A percentile compares a stretch with the other conserved stretches of the same genome.
These are phyloP conservation scores for Quercus berberidifolia DNA, from an alignment of 306 rosid species.

Conservation along the genomic window DNA sequence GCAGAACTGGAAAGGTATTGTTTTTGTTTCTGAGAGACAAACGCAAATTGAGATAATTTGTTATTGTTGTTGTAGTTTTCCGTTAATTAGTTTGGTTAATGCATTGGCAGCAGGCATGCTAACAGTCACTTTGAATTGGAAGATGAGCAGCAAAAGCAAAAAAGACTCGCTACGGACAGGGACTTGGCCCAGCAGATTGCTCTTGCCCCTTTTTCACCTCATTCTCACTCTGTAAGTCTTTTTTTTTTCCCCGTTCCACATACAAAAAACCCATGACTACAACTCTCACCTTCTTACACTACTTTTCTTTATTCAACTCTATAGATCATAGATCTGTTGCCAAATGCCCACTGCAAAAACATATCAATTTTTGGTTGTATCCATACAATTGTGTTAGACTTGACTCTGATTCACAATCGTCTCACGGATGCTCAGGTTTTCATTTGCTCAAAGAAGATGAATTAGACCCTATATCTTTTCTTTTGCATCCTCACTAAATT, in stretches of 20 bases:
- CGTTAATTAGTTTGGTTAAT: not conserved
- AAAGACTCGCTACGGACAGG: slow-evolving; percentile 29
- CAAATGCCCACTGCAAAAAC: too few species aligned
- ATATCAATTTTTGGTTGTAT: too few species aligned
- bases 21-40: not conserved
- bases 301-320: too few species aligned
- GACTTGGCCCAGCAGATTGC: slow-evolving; percentile 41
- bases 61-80: too few species aligned
- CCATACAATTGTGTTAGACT: too few species aligned
- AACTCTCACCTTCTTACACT: not conserved
- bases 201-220: slow-evolving; percentile 19
- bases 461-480: too few species aligned
- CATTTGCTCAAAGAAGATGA: too few species aligned
- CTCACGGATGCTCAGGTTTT: too few species aligned
- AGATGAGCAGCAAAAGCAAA: slow-evolving; percentile 11
- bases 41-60: not conserved
- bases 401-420: too few species aligned
- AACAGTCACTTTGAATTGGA: slow-evolving; percentile 54
- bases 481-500: too few species aligned
- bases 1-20: slow-evolving; percentile 47
- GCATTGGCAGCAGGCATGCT: slow-evolving; percentile 63
- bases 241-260: not conserved
- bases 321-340: too few species aligned
- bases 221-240: slow-evolving; percentile 8
- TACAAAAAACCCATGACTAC: not conserved